phyloP scores from a whole-genome alignment of 2,329 filamentous ascomycete genomes.

The Xylaria sp. region DNA sequence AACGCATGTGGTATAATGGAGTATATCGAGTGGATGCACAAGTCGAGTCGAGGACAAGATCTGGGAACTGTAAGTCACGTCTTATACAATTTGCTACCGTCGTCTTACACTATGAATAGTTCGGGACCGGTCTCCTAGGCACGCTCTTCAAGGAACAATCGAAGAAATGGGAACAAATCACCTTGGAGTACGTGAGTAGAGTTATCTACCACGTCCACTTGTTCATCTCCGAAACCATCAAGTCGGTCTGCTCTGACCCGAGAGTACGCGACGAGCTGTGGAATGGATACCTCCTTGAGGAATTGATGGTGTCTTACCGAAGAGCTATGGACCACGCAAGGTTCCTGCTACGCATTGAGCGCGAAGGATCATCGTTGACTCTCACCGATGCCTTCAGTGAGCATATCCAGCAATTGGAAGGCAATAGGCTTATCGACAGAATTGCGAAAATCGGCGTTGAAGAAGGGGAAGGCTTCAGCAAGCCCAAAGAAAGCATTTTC shows the following conservation, averaged over 20 bases:
- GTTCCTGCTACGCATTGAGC: conserved; percentile 63
- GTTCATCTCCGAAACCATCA: conserved; percentile 57
- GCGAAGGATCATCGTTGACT: conserved; percentile 56
- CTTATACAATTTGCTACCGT: background rate
- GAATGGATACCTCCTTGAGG: conserved; percentile 54
- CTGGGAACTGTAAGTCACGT: conserved; percentile 52
- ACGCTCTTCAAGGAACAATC: conserved; percentile 62
- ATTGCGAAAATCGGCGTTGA: conserved; percentile 34
- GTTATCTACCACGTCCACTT: conserved; percentile 57
- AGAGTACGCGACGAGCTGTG: conserved; percentile 55
- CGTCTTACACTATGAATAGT: conserved; percentile 37
- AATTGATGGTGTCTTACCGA: conserved; percentile 56
- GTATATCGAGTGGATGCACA: conserved; percentile 58
- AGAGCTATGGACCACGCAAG: conserved; percentile 56
- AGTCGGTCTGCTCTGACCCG: conserved; percentile 55
- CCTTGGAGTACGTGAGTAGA: conserved; percentile 57
- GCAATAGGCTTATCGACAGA: conserved; percentile 38
- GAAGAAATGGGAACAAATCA: conserved; percentile 58
- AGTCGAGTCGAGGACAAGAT: conserved; percentile 55
- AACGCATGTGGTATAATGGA: conserved; percentile 52
- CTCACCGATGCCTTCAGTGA: conserved; percentile 62
- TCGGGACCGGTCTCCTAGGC: conserved; percentile 48
- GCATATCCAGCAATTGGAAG: conserved; percentile 46
- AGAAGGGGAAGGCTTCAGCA: background rate
- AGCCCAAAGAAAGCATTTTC: conserved; percentile 31